phyloP scores from a whole-genome alignment of 495 filamentous ascomycete genomes.

The Podospora australis region DNA sequence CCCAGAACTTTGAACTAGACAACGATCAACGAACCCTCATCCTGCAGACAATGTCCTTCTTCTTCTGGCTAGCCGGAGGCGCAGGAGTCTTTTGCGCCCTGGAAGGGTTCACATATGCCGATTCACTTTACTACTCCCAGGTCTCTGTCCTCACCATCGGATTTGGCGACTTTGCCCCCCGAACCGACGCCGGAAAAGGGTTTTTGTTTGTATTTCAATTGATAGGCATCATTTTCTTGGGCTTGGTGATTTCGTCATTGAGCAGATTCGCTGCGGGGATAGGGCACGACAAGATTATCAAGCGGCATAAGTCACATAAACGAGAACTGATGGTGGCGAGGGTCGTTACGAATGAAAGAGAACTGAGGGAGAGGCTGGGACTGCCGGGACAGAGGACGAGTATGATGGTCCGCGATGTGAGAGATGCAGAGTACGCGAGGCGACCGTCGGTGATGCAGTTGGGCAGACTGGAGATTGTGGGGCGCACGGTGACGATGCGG shows the following conservation, averaged over 20 bases:
- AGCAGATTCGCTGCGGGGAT: conserved; percentile 58
- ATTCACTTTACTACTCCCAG: conserved; percentile 67
- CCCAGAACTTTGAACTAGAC: conserved; percentile 65
- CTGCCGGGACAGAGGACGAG: conserved; percentile 23
- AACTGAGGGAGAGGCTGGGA: conserved; percentile 37
- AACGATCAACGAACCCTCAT: conserved; percentile 72
- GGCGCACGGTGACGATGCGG: conserved; percentile 31
- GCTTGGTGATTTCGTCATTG: conserved; percentile 68
- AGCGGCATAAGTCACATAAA: conserved; percentile 53
- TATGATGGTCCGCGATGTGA: background rate
- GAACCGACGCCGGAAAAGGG: conserved; percentile 38
- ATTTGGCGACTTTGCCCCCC: conserved; percentile 55
- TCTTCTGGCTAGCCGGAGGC: conserved; percentile 64
- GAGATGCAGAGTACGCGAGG: conserved; percentile 3
- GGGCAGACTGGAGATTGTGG: conserved; percentile 30
- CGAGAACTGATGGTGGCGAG: conserved; percentile 52
- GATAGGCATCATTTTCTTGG: conserved; percentile 67
- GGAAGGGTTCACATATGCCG: conserved; percentile 60
- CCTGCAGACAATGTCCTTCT: conserved; percentile 69
- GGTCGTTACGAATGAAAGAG: conserved; percentile 42
- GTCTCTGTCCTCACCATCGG: conserved; percentile 65
- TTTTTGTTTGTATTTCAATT: conserved; percentile 68
- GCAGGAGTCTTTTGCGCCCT: conserved; percentile 56
- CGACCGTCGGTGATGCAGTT: conserved; percentile 29
- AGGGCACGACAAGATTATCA: conserved; percentile 59